A percentile compares a stretch with the other conserved stretches of the same genome.
phyloP scores from a whole-genome alignment of 495 filamentous ascomycete species.

The Penicillium atrosanguineum region DNA sequence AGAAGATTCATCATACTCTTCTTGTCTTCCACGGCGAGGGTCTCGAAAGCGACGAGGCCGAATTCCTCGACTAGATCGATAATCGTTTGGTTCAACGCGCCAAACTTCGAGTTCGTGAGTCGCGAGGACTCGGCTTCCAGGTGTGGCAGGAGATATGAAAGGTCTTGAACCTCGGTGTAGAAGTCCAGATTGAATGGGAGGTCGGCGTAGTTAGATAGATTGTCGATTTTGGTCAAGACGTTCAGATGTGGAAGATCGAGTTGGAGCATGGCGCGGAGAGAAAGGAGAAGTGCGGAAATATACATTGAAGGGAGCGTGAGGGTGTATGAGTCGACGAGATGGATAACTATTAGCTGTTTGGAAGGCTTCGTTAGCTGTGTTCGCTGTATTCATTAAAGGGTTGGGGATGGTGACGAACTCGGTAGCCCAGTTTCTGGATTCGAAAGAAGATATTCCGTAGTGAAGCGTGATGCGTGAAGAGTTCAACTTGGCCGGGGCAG shows the following conservation, averaged over 20 bases:
- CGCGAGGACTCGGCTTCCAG: slow-evolving; percentile 61
- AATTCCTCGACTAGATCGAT: slow-evolving; percentile 85
- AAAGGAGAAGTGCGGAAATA: slow-evolving; percentile 88
- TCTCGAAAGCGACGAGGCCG: slow-evolving; percentile 85
- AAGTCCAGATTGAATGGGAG: slow-evolving; percentile 93
- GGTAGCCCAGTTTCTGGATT: slow-evolving; percentile 87
- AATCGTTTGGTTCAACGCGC: slow-evolving; percentile 79
- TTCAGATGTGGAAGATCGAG: slow-evolving; percentile 95
- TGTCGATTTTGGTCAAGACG: slow-evolving; percentile 96
- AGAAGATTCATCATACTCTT: slow-evolving; percentile 91
- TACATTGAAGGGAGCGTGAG: slow-evolving; percentile 90
- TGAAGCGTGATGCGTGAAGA: slow-evolving; percentile 91
- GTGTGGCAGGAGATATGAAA: slow-evolving; percentile 76
- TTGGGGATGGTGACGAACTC: slow-evolving; percentile 55
- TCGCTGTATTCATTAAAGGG: background rate
- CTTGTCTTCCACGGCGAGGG: slow-evolving; percentile 92
- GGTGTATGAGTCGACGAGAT: slow-evolving; percentile 88
- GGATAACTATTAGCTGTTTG: slow-evolving; percentile 77
- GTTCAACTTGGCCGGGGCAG: slow-evolving; percentile 93
- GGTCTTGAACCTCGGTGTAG: slow-evolving; percentile 97
- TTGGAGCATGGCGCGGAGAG: slow-evolving; percentile 93
- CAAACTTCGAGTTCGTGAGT: slow-evolving; percentile 68
- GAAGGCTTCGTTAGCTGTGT: slow-evolving; percentile 11
- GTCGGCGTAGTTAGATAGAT: slow-evolving; percentile 71
- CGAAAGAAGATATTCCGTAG: slow-evolving; percentile 86